A percentile compares a stretch with the other conserved stretches of the same genome.
Evolutionary conservation across 1,284 basidiomycete genomes (phyloP).

Genomic region (Trametes hirsuta): DNA sequence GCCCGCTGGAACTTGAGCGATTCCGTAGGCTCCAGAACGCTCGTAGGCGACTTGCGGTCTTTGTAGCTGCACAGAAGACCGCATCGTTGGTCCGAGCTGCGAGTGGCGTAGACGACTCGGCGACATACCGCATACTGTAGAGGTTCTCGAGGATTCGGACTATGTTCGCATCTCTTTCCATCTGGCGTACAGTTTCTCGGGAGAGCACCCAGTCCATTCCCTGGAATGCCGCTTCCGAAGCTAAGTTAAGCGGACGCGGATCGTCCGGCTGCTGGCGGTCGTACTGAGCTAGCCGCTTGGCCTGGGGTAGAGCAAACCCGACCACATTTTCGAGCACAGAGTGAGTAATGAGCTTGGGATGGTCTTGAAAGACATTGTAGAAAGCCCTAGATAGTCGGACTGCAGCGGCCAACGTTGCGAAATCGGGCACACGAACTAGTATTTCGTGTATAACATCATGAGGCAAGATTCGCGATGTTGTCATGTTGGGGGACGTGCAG

Average conservation of each 20-base stretch:
- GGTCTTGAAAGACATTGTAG: conserved; percentile 37
- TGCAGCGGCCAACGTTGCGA: conserved; percentile 12
- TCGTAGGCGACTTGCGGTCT: conserved; percentile 32
- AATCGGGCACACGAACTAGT: conserved; percentile 9
- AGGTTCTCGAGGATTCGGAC: conserved; percentile 35
- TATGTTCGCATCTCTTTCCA: conserved; percentile 28
- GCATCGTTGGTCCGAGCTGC: not conserved
- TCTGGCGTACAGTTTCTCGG: not conserved
- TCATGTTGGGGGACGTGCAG: not conserved
- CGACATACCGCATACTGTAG: conserved; percentile 41
- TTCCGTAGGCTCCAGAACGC: conserved; percentile 32
- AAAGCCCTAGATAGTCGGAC: conserved; percentile 37
- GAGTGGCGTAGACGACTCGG: not conserved
- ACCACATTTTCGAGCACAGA: conserved; percentile 39
- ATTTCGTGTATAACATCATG: conserved; percentile 22
- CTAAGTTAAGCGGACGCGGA: not conserved
- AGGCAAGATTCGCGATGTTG: not conserved
- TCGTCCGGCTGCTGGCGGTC: not conserved
- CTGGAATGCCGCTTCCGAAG: conserved; percentile 6
- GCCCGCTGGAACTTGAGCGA: conserved; percentile 37
- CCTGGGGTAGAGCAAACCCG: conserved; percentile 37
- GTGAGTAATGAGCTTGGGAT: conserved; percentile 36
- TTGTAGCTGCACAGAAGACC: conserved; percentile 31
- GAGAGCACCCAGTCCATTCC: not conserved
- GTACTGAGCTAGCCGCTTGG: conserved; percentile 33